phyloP scores from a whole-genome alignment of 2,329 filamentous ascomycete species.

The Colletotrichum melonis region DNA sequence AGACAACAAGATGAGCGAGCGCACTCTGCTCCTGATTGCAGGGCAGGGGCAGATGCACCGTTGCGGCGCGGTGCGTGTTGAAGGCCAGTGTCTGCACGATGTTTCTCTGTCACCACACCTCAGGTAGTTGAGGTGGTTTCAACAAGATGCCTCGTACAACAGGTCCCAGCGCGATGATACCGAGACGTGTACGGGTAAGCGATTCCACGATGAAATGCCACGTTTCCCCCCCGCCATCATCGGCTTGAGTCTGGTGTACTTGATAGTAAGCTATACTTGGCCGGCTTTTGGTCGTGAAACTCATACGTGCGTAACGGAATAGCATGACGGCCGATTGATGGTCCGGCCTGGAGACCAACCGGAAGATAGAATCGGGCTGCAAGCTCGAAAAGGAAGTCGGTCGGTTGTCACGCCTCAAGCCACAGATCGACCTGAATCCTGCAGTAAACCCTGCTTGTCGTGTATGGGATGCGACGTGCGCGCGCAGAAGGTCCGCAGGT shows the following conservation, averaged over 20 bases:
- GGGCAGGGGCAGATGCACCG: not conserved
- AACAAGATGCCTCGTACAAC: not conserved
- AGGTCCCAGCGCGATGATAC: not conserved
- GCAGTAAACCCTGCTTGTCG: constrained; percentile 26
- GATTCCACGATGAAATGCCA: not conserved
- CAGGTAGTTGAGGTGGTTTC: not conserved
- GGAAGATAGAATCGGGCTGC: constrained; percentile 28
- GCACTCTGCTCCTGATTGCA: not conserved
- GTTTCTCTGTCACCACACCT: not conserved
- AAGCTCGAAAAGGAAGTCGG: constrained; percentile 35
- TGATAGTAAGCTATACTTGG: not conserved
- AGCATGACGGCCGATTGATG: constrained; percentile 19
- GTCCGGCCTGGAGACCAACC: constrained; percentile 7
- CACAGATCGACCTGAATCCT: constrained; percentile 31
- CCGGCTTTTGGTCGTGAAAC: not conserved
- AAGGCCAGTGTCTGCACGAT: not conserved
- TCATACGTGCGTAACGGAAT: constrained; percentile 23
- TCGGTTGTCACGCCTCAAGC: constrained; percentile 24
- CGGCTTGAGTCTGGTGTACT: constrained; percentile 16
- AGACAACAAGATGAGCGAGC: not conserved
- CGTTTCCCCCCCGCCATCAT: constrained; percentile 5
- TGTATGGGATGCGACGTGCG: not conserved
- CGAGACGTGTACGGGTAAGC: not conserved
- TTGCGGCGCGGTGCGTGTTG: not conserved
- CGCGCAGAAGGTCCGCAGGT: constrained; percentile 14